A percentile compares a stretch with the other conserved stretches of the same genome.
Evolutionary conservation across 306 rosid genomes (phyloP).

Genomic region (Psophocarpus tetragonolobus): DNA sequence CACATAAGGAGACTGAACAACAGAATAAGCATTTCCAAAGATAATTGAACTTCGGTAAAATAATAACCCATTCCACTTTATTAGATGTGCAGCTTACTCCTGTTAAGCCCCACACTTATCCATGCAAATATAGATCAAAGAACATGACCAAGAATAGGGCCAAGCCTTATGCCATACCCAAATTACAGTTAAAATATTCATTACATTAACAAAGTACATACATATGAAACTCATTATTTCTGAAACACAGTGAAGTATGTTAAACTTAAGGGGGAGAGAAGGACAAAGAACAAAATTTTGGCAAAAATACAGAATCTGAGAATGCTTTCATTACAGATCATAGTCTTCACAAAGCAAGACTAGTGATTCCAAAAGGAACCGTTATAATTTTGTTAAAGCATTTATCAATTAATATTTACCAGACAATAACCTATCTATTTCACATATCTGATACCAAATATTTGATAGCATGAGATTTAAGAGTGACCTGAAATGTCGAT

Average conservation of each 20-base stretch:
- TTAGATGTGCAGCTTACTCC: conserved; percentile 4
- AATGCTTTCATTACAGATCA: not conserved
- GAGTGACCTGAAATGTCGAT: conserved; percentile 87
- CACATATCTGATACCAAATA: not conserved
- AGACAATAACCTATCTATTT: not conserved
- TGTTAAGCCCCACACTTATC: not conserved
- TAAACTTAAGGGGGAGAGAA: too few relatives aligned
- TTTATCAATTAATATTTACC: conserved; percentile 10
- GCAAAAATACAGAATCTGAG: not conserved
- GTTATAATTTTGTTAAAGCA: not conserved
- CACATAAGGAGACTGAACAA: conserved; percentile 18
- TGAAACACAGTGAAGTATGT: not conserved
- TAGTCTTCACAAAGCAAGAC: not conserved
- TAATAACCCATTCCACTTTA: conserved; percentile 2
- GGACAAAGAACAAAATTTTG: not conserved
- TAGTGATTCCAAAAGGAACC: conserved; percentile 4
- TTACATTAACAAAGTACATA: not conserved
- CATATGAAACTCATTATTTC: not conserved
- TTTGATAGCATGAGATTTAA: not conserved
- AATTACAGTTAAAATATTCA: not conserved
- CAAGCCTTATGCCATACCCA: not conserved
- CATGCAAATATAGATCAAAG: conserved; percentile 6
- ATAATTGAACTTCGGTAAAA: not conserved
- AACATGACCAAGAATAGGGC: not conserved
- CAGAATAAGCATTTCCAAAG: conserved; percentile 5